A percentile compares a stretch with the other conserved stretches of the same genome.
Evolutionary conservation across 192 early-diverging fungal genomes (phyloP).

Genomic region (Geosiphon pyriformis): DNA sequence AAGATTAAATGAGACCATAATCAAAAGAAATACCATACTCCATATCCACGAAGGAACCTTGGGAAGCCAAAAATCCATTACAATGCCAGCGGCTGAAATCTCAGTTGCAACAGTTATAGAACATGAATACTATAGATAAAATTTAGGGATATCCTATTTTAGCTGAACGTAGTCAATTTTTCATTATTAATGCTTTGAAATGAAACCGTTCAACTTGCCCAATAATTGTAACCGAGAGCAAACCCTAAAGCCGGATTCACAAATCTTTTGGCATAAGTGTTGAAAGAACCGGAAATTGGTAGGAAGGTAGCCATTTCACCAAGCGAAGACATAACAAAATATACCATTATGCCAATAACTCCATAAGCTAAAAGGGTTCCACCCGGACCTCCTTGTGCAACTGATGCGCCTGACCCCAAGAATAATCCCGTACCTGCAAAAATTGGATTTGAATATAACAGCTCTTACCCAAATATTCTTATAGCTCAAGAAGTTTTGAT

Average conservation of each 20-base stretch:
- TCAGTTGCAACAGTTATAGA: slow-evolving; percentile 70
- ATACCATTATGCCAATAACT: slow-evolving; percentile 66
- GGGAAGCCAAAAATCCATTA: slow-evolving; percentile 64
- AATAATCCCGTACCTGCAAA: slow-evolving; percentile 72
- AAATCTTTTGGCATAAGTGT: slow-evolving; percentile 73
- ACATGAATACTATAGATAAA: slow-evolving; percentile 40
- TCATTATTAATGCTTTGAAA: background rate
- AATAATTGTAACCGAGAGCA: slow-evolving; percentile 57
- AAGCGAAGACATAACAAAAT: slow-evolving; percentile 69
- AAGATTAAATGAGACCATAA: slow-evolving; percentile 68
- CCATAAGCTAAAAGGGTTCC: slow-evolving; percentile 73
- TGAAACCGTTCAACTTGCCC: slow-evolving; percentile 4
- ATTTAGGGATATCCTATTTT: background rate
- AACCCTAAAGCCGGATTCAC: slow-evolving; percentile 77
- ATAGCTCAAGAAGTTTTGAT: background rate
- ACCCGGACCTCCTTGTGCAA: slow-evolving; percentile 71
- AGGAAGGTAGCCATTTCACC: slow-evolving; percentile 86
- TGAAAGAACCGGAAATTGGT: slow-evolving; percentile 79
- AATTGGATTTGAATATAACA: background rate
- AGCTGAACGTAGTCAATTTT: slow-evolving; percentile 9
- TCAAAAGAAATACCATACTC: slow-evolving; percentile 47
- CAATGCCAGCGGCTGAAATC: slow-evolving; percentile 72
- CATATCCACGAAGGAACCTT: slow-evolving; percentile 33
- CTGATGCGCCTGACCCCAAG: slow-evolving; percentile 69
- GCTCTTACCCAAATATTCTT: background rate